These are phyloP conservation scores for Sextonia rubra DNA, from an alignment of 164 flowering plant species.

Conservation along the genomic window DNA sequence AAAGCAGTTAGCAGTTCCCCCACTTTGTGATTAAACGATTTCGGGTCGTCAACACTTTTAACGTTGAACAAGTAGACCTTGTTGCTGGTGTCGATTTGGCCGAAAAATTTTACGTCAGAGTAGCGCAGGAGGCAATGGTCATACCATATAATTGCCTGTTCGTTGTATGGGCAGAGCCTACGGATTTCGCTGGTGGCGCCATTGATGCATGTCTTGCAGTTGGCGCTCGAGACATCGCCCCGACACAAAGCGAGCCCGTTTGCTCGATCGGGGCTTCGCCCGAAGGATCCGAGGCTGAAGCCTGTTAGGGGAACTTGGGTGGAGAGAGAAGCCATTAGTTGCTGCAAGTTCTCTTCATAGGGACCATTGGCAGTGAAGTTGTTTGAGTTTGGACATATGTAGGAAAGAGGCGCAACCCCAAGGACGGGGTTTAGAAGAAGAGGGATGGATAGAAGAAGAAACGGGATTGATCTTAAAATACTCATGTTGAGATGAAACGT, in stretches of 20 bases:
- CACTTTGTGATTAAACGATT: constrained; percentile 20
- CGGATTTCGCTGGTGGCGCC: constrained; percentile 24
- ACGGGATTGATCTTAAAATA: constrained; percentile 1
- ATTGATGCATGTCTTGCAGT: constrained; percentile 34
- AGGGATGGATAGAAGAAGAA: constrained; percentile 13
- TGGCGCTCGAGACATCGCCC: constrained; percentile 29
- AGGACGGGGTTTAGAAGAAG: constrained; percentile 16
- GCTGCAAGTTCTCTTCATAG: constrained; percentile 23
- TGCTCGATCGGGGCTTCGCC: constrained; percentile 2
- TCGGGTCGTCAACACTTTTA: constrained; percentile 19
- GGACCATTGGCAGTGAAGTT: constrained; percentile 17
- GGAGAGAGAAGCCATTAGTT: constrained; percentile 19
- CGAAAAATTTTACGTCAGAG: constrained; percentile 33
- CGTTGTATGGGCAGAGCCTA: constrained; percentile 29
- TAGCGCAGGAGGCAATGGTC: constrained; percentile 41
- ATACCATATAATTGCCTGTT: constrained; percentile 37
- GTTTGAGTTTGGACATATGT: constrained; percentile 16
- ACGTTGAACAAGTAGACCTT: constrained; percentile 32
- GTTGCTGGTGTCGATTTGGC: constrained; percentile 21
- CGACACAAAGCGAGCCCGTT: constrained; percentile 38
- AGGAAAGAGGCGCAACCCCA: constrained; percentile 17
- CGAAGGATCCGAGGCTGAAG: constrained; percentile 17
- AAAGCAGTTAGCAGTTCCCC: constrained; percentile 22
- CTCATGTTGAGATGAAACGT: constrained; percentile 5
- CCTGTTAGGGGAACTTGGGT: constrained; percentile 24